phyloP scores from a whole-genome alignment of 495 filamentous ascomycete genomes.

The Talaromyces stipitatus region DNA sequence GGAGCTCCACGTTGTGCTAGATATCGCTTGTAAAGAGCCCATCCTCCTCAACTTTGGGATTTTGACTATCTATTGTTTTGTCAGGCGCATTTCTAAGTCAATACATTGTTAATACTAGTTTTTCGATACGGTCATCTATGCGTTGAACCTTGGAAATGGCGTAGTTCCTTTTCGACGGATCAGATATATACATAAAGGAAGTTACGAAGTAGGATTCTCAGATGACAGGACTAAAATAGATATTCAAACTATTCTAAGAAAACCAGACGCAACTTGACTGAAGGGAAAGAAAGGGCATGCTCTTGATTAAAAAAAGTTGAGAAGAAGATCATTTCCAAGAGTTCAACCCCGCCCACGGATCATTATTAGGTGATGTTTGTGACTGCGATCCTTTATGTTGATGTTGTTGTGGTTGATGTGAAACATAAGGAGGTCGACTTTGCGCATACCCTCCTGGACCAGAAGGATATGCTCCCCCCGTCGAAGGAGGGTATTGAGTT shows the following conservation, averaged over 20 bases:
- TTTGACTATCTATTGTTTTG: too few relatives aligned
- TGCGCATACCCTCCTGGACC: conserved; percentile 55
- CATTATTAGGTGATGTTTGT: conserved; percentile 31
- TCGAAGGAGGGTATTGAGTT: conserved; percentile 56
- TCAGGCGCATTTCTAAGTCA: too few relatives aligned
- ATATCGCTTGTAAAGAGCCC: too few relatives aligned
- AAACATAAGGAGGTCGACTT: conserved; percentile 24
- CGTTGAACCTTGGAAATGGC: too few relatives aligned
- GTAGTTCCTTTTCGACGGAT: too few relatives aligned
- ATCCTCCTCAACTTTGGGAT: too few relatives aligned
- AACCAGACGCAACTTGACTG: neutral
- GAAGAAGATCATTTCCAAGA: conserved; percentile 63
- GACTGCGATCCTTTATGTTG: conserved; percentile 29
- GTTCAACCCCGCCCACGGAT: conserved; percentile 84
- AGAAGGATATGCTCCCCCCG: conserved; percentile 41
- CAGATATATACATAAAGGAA: too few relatives aligned
- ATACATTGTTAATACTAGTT: too few relatives aligned
- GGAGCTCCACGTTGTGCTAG: too few relatives aligned
- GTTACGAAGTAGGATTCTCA: neutral
- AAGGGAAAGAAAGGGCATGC: neutral
- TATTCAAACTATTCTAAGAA: neutral
- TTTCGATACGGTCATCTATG: too few relatives aligned
- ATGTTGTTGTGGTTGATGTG: conserved; percentile 27
- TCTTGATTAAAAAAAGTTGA: neutral
- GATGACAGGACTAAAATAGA: neutral